Conservation (phyloP, 83 land plant genomes). For the Picea abies region DNA sequence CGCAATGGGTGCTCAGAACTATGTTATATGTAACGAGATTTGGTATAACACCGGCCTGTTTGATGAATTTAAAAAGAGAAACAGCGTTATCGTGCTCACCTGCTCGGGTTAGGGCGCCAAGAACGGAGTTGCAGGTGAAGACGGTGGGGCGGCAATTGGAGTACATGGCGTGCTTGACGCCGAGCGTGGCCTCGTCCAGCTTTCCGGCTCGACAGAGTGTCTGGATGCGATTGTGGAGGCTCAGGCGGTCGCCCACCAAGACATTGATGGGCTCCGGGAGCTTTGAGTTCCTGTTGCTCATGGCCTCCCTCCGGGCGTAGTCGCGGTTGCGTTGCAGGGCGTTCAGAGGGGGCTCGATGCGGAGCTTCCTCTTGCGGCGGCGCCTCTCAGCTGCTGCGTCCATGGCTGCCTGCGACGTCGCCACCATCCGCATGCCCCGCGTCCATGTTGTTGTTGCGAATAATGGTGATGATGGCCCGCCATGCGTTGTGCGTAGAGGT, state of each 20-base stretch:
- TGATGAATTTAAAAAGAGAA: slow-evolving; percentile 58
- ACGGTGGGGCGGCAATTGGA: slow-evolving; percentile 46
- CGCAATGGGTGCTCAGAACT: slow-evolving; percentile 49
- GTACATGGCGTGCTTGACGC: slow-evolving; percentile 33
- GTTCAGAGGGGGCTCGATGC: slow-evolving; percentile 68
- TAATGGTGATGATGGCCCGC: no score
- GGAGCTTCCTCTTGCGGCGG: slow-evolving; percentile 66
- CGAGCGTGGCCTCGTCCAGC: slow-evolving; percentile 45
- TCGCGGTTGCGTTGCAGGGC: slow-evolving; percentile 48
- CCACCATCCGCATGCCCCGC: background rate
- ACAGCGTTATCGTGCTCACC: slow-evolving; percentile 38
- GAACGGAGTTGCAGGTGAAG: slow-evolving; percentile 59
- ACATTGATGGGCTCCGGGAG: slow-evolving; percentile 69
- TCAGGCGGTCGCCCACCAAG: slow-evolving; percentile 66
- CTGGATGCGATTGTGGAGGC: slow-evolving; percentile 72
- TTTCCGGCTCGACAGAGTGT: slow-evolving; percentile 56
- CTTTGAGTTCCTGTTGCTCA: slow-evolving; percentile 36
- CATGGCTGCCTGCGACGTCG: slow-evolving; percentile 14
- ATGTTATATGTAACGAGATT: slow-evolving; percentile 56
- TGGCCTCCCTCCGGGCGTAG: slow-evolving; percentile 31
- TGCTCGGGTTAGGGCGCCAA: slow-evolving; percentile 31
- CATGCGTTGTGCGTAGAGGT: no score
- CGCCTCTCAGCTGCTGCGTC: slow-evolving; percentile 86
- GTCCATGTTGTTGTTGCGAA: no score
- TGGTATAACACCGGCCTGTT: slow-evolving; percentile 55